Conservation (phyloP, 192 early-diverging fungal genomes). For the Coemansia brasiliensis region DNA sequence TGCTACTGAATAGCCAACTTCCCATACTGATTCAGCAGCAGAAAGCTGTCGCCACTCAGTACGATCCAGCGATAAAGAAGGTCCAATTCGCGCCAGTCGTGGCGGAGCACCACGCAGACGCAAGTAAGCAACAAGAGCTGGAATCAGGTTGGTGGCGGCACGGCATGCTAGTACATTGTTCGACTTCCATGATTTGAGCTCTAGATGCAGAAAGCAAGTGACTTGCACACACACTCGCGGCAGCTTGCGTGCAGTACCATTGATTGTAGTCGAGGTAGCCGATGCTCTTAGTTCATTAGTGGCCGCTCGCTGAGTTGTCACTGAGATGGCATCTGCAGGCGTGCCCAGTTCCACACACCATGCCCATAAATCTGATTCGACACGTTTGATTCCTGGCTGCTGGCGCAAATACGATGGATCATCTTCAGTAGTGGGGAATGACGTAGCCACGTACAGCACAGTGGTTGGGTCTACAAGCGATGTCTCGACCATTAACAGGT, state of each 20-base stretch:
- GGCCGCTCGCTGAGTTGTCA: not conserved
- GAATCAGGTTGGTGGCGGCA: slow-evolving; percentile 43
- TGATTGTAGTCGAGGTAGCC: not conserved
- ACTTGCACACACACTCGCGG: slow-evolving; percentile 43
- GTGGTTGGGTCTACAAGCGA: slow-evolving; percentile 54
- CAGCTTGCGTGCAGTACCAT: not conserved
- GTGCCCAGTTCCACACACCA: slow-evolving; percentile 54
- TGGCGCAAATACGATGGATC: slow-evolving; percentile 48
- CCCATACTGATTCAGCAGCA: not conserved
- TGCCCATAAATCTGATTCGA: slow-evolving; percentile 38
- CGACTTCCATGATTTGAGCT: slow-evolving; percentile 42
- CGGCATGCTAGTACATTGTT: slow-evolving; percentile 39
- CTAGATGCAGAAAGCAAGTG: slow-evolving; percentile 50
- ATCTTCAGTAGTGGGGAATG: slow-evolving; percentile 32
- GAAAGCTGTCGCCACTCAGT: slow-evolving; percentile 22
- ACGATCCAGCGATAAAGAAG: slow-evolving; percentile 33
- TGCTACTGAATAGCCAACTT: slow-evolving; percentile 2
- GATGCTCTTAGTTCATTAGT: not conserved
- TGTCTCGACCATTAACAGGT: slow-evolving; percentile 52
- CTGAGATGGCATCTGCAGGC: slow-evolving; percentile 25
- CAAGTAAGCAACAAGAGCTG: slow-evolving; percentile 46
- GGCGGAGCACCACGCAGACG: slow-evolving; percentile 44
- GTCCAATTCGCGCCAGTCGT: slow-evolving; percentile 36
- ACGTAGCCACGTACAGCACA: slow-evolving; percentile 45
- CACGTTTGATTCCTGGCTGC: slow-evolving; percentile 22